Evolutionary conservation across 164 flowering plant genomes (phyloP).

Genomic region (Umbilicus rupestris): DNA sequence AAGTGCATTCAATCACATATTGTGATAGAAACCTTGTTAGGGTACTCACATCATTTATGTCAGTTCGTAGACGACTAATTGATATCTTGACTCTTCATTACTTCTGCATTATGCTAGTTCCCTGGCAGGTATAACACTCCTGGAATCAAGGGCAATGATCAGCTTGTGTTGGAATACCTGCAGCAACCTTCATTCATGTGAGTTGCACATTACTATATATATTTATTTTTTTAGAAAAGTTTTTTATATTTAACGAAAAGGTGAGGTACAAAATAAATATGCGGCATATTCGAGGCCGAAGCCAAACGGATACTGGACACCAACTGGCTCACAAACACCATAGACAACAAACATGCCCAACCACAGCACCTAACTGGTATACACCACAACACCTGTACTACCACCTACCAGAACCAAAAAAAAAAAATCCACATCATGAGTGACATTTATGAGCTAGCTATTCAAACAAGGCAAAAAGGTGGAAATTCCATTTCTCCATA

Average conservation of each 20-base stretch:
- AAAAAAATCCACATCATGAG: too few species aligned
- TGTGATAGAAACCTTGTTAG: neutral
- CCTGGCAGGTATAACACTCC: conserved; percentile 29
- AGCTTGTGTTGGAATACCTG: conserved; percentile 50
- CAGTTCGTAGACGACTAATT: neutral
- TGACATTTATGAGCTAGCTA: neutral
- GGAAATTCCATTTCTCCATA: neutral
- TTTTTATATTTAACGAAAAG: neutral
- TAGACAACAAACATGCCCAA: neutral
- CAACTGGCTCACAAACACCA: neutral
- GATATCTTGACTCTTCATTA: conserved; percentile 2
- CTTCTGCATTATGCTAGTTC: conserved; percentile 22
- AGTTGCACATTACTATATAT: conserved; percentile 23
- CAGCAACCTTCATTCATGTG: conserved; percentile 42
- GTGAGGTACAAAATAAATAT: neutral
- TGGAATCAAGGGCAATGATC: conserved; percentile 34
- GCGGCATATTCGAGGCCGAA: neutral
- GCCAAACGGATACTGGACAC: neutral
- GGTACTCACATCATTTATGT: neutral
- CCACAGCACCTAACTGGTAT: neutral
- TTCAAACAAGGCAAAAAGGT: neutral
- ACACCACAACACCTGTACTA: neutral
- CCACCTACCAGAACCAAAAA: neutral
- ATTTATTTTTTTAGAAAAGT: neutral
- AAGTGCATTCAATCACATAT: neutral